Evolutionary conservation across 768 basidiomycete species (phyloP).

Genomic region (Auricularia sp.): DNA sequence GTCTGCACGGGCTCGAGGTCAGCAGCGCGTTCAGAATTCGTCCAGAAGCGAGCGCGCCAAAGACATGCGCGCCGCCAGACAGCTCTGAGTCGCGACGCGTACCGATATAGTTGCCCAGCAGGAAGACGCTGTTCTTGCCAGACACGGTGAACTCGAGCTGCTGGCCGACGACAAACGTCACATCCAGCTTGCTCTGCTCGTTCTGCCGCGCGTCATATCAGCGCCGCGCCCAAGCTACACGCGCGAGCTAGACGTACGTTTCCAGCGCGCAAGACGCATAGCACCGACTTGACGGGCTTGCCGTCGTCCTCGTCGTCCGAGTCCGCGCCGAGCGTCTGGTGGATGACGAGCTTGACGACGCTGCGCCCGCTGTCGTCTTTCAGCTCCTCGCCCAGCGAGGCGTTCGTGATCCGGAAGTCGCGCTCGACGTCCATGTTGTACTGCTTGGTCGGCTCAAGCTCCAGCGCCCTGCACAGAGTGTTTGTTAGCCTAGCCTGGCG

Average conservation of each 20-base stretch:
- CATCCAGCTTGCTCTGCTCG: conserved; percentile 25
- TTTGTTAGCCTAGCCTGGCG: not conserved
- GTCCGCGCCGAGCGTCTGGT: conserved; percentile 13
- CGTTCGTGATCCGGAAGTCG: conserved; percentile 22
- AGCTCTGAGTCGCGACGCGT: too few relatives aligned
- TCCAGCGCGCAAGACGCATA: conserved; percentile 24
- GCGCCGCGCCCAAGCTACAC: not conserved
- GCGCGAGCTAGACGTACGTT: conserved; percentile 14
- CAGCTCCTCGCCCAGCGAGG: conserved; percentile 26
- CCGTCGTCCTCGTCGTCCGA: conserved; percentile 14
- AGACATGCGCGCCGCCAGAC: too few relatives aligned
- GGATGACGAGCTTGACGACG: conserved; percentile 10
- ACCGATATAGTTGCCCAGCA: conserved; percentile 9
- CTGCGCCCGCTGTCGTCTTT: conserved; percentile 12
- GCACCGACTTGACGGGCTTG: conserved; percentile 6
- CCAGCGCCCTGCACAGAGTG: not conserved
- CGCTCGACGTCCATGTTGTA: not conserved
- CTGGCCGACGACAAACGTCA: conserved; percentile 21
- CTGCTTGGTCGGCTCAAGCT: not conserved
- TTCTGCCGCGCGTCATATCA: conserved; percentile 12
- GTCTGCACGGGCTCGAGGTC: too few relatives aligned
- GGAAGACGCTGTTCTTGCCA: conserved; percentile 20
- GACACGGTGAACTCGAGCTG: conserved; percentile 26
- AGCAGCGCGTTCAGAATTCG: too few relatives aligned
- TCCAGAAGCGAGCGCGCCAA: too few relatives aligned